A percentile compares a stretch with the other conserved stretches of the same genome.
Evolutionary conservation across 345 rosid species (phyloP).

Genomic region (Brassica incana): DNA sequence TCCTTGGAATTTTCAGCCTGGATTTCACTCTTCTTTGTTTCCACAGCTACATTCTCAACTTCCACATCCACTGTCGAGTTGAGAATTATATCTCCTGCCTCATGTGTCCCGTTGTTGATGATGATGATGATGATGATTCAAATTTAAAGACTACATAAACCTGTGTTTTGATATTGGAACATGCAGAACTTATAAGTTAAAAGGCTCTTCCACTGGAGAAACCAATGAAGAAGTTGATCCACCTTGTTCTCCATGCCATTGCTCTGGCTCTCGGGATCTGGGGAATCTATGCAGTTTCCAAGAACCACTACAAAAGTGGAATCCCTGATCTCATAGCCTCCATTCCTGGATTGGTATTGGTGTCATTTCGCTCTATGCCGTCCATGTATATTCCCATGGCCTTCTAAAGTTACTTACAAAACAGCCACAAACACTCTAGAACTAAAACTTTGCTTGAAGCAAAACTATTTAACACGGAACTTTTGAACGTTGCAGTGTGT

Average conservation of each 20-base stretch:
- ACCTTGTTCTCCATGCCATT: conserved; percentile 75
- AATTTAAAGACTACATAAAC: neutral
- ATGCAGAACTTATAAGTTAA: conserved; percentile 78
- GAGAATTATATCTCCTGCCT: too few relatives aligned
- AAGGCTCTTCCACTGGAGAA: conserved; percentile 66
- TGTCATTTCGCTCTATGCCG: conserved; percentile 70
- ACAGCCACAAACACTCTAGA: neutral
- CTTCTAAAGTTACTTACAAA: neutral
- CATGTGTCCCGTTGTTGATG: too few relatives aligned
- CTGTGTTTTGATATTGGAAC: neutral
- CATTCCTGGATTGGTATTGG: conserved; percentile 95
- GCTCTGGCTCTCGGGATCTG: conserved; percentile 75
- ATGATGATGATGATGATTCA: too few relatives aligned
- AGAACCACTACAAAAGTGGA: conserved; percentile 73
- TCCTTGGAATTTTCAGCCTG: too few relatives aligned
- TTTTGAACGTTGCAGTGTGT: conserved; percentile 62
- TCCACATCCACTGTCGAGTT: too few relatives aligned
- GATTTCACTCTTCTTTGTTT: too few relatives aligned
- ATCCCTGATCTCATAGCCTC: conserved; percentile 83
- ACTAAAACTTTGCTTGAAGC: neutral
- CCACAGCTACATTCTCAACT: too few relatives aligned
- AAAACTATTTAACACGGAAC: neutral
- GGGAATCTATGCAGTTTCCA: conserved; percentile 82
- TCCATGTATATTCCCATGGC: conserved; percentile 58
- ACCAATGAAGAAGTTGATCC: conserved; percentile 77